phyloP scores from a whole-genome alignment of 352 stramenopile species.

The Thalassiosira exigua region DNA sequence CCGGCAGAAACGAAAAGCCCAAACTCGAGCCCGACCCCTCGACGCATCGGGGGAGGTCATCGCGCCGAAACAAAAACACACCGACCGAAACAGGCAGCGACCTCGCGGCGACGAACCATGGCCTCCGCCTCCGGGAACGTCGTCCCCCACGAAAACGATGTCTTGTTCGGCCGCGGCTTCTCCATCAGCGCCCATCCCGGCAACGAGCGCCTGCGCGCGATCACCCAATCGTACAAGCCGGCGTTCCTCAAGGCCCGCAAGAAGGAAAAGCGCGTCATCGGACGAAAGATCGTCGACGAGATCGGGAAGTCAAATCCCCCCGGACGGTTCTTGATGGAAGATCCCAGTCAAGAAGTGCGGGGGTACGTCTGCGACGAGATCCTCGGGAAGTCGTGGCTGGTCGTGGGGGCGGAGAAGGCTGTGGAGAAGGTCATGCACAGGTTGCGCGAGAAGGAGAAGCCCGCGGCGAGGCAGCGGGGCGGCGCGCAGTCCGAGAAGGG shows the following conservation, averaged over 20 bases:
- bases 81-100: not conserved
- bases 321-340: constrained; percentile 71
- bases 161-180: constrained; percentile 68
- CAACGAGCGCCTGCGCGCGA: constrained; percentile 60
- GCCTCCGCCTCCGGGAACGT: too few relatives aligned
- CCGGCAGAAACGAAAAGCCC: too few relatives aligned
- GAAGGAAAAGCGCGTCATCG: constrained; percentile 71
- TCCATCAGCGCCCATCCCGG: constrained; percentile 69
- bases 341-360: constrained; percentile 2
- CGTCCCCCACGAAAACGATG: constrained; percentile 61
- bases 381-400: constrained; percentile 4
- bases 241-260: constrained; percentile 64
- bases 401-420: not conserved
- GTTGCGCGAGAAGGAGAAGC: constrained; percentile 12
- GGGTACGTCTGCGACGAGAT: not conserved
- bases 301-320: constrained; percentile 64
- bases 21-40: too few relatives aligned
- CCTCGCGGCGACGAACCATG: too few relatives aligned
- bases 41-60: too few relatives aligned
- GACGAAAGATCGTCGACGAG: constrained; percentile 61
- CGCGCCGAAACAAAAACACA: not conserved
- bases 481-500: too few relatives aligned
- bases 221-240: constrained; percentile 59
- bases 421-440: constrained; percentile 19
- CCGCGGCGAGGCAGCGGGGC: not conserved